Percentiles rank a stretch among this genome's conserved stretches.
Evolutionary conservation across 139 green algal genomes (phyloP).

Genomic region (Chlamydomonas asymmetrica): DNA sequence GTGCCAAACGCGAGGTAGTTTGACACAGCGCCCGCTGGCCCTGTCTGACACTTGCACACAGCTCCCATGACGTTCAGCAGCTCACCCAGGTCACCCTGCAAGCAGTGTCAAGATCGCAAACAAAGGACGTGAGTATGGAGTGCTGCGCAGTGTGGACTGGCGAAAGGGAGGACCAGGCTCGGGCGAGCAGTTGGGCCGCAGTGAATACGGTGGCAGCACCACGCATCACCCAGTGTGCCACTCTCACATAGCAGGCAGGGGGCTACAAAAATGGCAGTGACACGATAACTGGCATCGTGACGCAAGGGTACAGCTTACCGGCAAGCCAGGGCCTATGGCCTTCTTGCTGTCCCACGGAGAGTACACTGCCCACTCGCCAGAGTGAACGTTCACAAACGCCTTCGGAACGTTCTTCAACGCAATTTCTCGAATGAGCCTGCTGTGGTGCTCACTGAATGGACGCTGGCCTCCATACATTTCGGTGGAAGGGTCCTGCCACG

Average conservation of each 20-base stretch:
- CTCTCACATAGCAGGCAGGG: no score
- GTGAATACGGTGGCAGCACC: no score
- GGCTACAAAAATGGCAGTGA: no score
- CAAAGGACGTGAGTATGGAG: not conserved
- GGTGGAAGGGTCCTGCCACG: not conserved
- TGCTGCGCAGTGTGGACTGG: not conserved
- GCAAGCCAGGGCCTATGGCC: constrained; percentile 27
- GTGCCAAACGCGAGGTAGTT: constrained; percentile 66
- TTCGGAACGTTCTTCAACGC: constrained; percentile 3
- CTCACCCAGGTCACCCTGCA: constrained; percentile 39
- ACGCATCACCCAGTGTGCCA: no score
- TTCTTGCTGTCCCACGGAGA: constrained; percentile 64
- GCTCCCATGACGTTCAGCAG: constrained; percentile 38
- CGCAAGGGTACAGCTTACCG: constrained; percentile 28
- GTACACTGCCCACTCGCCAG: constrained; percentile 68
- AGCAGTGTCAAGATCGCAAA: not conserved
- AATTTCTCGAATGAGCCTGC: constrained; percentile 42
- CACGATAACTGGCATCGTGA: no score
- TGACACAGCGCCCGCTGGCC: constrained; percentile 31
- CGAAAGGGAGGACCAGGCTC: no score
- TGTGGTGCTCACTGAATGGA: constrained; percentile 64
- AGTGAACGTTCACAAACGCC: constrained; percentile 62
- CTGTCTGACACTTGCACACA: constrained; percentile 23
- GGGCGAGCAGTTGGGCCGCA: no score
- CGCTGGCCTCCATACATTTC: constrained; percentile 55